Base-by-base conservation (phyloP, 768 basidiomycete species). In the Zangia roseola region DNA sequence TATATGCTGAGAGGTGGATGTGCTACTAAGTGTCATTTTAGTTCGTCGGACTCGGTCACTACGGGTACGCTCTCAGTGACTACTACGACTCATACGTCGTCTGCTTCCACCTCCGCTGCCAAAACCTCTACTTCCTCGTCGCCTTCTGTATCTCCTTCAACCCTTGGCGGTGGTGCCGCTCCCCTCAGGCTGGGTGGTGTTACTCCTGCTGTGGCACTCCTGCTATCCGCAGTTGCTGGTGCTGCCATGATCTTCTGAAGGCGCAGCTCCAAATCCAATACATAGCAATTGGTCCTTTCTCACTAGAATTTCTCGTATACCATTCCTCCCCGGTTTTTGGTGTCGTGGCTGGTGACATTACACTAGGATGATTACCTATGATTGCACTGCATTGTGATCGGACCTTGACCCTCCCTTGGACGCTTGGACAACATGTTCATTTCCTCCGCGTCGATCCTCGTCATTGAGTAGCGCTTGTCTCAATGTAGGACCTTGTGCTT, bases 171-270 rank as follows among this genome's bases (percentile, higher is more conserved):
- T 40, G 64, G 63, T 31, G 70, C 69, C 10, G 52, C 63, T 20
- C 65, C 70, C n/a, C 59, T 68, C 54, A 74, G 68, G 53, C 25
- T 55, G 40, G 51, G 48, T 42, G 73, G 66, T 40, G 50, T 63
- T 43, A 71, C 69, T 36, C 65, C 69, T 13, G 40, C 66, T 26
- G 71, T 67, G 2, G 70, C 65, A 10, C 60, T 72, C 6, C 56
- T 75, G n/a, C 59, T 79, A 26, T 78, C 79, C 17, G 75, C 69
- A 1, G 58, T 76, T 31, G 80, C 74, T 31, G 82, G 82, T 31
- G 78, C 69, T 21, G 77, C 62, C 14, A 57, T 74, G 49, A 67
- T 77, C 37, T 71, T 82, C 57, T 83, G n/a, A n/a, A n/a, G n/a
- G n/a, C n/a, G n/a, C n/a, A n/a, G n/a, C n/a, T n/a, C n/a, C n/a